Evolutionary conservation across 495 filamentous ascomycete genomes (phyloP), one percentile per base, ranked within the genome.

Genomic region (Tricharina praecox): DNA sequence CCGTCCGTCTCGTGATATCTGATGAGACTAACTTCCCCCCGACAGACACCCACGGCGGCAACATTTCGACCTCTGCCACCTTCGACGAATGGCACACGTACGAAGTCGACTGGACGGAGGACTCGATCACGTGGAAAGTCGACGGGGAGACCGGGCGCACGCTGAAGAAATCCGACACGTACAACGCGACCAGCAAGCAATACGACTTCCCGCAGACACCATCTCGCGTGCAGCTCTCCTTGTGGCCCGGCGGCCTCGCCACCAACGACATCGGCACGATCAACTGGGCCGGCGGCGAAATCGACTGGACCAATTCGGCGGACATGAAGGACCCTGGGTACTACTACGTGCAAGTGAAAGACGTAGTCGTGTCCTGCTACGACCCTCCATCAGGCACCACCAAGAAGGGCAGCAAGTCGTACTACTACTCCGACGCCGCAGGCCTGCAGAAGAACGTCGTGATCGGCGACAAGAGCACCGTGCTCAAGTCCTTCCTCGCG

Each of bases 201-300:
- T 97, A 79, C 74, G 68, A 81, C 55, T 97, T 74, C 70, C 90
- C 90, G 15, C 90, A 95, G 66, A 93, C 85, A 2, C 90, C 90
- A 2, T 64, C 92, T n/a, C 82, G 90, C 52, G 74, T 97, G 43
- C 82, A 95, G 67, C 69, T 97, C 51, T 96, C 92, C 10, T 75
- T 96, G 60, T 97, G 90, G 90, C 92, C 90, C 49, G 90, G 83
- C 52, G 90, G 90, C 56, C 70, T 78, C 38, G 63, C 76, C 18
- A 71, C 73, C 63, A 94, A 93, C 60, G 81, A 74, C 23, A 47
- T 78, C 56, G 90, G 92, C 50, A 96, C 90, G 13, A 75, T 94
- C 51, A 72, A 75, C 39, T 97, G 90, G 90, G 80, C 90, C 11
- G 90, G 90, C 55, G 90, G 90, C 50, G 64, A 70, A 48, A 85